Percentiles rank a stretch among this genome's conserved stretches.
phyloP scores from a whole-genome alignment of 495 filamentous ascomycete genomes.

The Jackrogersella minutella region DNA sequence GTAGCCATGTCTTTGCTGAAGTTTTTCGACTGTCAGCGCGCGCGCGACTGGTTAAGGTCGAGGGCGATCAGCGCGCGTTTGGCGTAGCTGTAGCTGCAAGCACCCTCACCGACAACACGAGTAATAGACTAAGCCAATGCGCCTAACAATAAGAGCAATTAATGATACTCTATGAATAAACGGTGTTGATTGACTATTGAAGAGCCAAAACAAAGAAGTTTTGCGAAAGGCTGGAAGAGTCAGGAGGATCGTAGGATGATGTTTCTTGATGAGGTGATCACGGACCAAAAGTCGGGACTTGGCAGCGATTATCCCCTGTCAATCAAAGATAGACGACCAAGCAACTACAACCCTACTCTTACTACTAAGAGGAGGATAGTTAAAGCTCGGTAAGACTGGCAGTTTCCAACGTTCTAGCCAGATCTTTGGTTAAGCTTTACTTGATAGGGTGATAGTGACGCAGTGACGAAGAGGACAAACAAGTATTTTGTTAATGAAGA shows the following conservation, averaged over 20 bases:
- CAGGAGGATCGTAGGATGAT: constrained; percentile 3
- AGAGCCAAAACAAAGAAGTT: constrained; percentile 9
- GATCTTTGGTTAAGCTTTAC: background rate
- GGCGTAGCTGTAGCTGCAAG: constrained; percentile 10
- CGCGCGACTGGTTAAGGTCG: constrained; percentile 5
- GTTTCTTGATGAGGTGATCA: constrained; percentile 28
- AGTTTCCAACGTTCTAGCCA: background rate
- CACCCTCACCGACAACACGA: background rate
- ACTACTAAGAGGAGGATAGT: too few relatives aligned
- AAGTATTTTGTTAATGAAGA: background rate
- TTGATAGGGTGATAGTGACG: background rate
- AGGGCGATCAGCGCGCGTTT: constrained; percentile 4
- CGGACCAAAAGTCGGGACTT: background rate
- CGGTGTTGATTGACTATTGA: background rate
- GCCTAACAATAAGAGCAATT: background rate
- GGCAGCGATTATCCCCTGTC: background rate
- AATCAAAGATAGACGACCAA: too few relatives aligned
- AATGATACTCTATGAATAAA: background rate
- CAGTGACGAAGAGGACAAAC: too few relatives aligned
- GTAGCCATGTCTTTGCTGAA: constrained; percentile 13
- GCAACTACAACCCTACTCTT: too few relatives aligned
- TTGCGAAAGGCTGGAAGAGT: background rate
- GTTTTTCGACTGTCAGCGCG: background rate
- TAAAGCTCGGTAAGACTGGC: too few relatives aligned
- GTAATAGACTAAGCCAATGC: background rate